These are phyloP conservation scores for Wickerhamomyces mucosus DNA, from an alignment of 805 yeast species.

Conservation along the genomic window DNA sequence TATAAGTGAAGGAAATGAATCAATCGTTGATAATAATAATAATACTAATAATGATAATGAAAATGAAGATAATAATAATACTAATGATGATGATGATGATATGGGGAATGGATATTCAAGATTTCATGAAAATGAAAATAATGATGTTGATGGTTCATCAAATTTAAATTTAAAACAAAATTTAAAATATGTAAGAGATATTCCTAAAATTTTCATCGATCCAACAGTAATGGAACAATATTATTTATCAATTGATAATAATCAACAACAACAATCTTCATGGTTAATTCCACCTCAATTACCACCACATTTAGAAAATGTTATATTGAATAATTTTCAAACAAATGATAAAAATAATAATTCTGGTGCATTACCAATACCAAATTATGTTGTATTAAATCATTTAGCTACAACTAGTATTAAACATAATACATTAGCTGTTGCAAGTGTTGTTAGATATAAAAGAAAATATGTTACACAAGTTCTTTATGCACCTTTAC, in stretches of 20 bases:
- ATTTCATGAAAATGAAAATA: conserved; percentile 53
- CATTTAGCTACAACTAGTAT: conserved; percentile 95
- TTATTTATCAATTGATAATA: conserved; percentile 64
- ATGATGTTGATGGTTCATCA: too few relatives aligned
- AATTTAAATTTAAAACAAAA: conserved; percentile 15
- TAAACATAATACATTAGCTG: conserved; percentile 88
- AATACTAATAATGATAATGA: background rate
- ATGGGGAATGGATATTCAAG: conserved; percentile 77
- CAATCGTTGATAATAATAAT: too few relatives aligned
- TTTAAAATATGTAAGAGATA: conserved; percentile 46
- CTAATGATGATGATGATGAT: conserved; percentile 52
- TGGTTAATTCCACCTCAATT: conserved; percentile 87
- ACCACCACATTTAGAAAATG: conserved; percentile 95
- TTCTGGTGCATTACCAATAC: conserved; percentile 84
- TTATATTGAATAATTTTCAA: conserved; percentile 69
- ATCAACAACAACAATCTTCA: conserved; percentile 48
- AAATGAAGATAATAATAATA: background rate
- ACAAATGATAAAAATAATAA: conserved; percentile 63
- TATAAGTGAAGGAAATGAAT: conserved; percentile 58
- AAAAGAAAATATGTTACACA: conserved; percentile 86
- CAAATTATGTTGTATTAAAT: conserved; percentile 88
- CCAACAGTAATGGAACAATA: conserved; percentile 85
- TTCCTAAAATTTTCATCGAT: conserved; percentile 78
- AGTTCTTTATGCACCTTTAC: conserved; percentile 82
- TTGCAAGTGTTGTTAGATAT: conserved; percentile 84